Percentiles rank a stretch among this genome's conserved stretches.
phyloP scores from a whole-genome alignment of 2,329 filamentous ascomycete species.

The Neopestalotiopsis sp. region DNA sequence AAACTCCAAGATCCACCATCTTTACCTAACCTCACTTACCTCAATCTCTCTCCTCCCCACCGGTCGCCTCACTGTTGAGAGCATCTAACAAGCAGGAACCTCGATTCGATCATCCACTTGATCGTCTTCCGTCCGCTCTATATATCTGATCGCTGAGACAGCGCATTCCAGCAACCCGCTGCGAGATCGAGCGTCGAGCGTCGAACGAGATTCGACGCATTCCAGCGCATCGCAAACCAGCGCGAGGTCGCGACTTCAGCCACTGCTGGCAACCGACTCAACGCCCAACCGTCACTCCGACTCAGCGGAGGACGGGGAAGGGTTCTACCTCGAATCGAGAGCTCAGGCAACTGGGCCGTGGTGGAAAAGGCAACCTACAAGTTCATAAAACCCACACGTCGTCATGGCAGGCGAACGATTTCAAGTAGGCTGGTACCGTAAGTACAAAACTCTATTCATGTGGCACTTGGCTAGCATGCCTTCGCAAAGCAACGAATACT shows the following conservation, averaged over 20 bases:
- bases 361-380: conserved; percentile 1
- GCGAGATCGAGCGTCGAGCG: background rate
- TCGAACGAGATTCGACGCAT: conserved; percentile 7
- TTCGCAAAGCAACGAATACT: background rate
- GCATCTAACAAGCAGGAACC: conserved; percentile 16
- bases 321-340: conserved; percentile 2
- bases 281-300: conserved; percentile 16
- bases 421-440: conserved; percentile 39
- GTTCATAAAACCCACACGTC: background rate
- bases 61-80: conserved; percentile 12
- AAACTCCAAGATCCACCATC: conserved; percentile 1
- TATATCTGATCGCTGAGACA: conserved; percentile 13
- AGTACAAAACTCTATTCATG: conserved; percentile 24
- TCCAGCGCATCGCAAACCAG: conserved; percentile 3
- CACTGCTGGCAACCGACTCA: conserved; percentile 10
- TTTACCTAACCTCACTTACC: background rate
- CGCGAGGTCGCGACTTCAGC: background rate
- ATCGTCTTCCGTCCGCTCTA: background rate
- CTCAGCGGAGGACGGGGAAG: conserved; percentile 17
- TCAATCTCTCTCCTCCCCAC: background rate
- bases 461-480: background rate
- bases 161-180: conserved; percentile 10
- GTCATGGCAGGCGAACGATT: conserved; percentile 34
- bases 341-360: conserved; percentile 7
- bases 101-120: conserved; percentile 7